Conservation (phyloP, 257 asterid species). For the Verbena officinalis region DNA sequence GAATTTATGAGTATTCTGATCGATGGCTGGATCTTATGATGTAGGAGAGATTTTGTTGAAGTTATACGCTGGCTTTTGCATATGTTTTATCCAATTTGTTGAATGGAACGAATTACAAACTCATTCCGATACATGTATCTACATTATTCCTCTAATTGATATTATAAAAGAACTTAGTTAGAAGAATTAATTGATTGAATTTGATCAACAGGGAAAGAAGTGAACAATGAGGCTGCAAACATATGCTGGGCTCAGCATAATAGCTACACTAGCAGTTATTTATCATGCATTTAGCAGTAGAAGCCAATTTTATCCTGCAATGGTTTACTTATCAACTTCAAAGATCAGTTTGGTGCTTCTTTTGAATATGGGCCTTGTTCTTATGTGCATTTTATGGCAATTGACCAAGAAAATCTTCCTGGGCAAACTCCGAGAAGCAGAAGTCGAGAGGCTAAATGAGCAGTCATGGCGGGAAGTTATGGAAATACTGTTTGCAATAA, state of each 20-base stretch:
- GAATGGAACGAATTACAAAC: not conserved
- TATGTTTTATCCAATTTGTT: constrained; percentile 3
- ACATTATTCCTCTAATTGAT: not conserved
- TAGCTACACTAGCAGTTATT: constrained; percentile 69
- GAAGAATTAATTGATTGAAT: constrained; percentile 26
- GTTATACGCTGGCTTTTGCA: constrained; percentile 6
- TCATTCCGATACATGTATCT: not conserved
- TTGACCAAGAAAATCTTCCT: constrained; percentile 87
- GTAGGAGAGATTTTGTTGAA: not conserved
- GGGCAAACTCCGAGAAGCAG: constrained; percentile 95
- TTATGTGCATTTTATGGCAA: constrained; percentile 93
- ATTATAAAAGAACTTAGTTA: not conserved
- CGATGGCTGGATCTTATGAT: constrained; percentile 16
- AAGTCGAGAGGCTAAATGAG: constrained; percentile 97
- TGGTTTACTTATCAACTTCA: constrained; percentile 88
- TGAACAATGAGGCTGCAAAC: constrained; percentile 87
- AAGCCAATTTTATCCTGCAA: constrained; percentile 95
- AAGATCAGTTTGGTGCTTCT: constrained; percentile 88
- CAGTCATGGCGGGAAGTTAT: constrained; percentile 97
- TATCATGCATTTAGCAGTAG: constrained; percentile 85
- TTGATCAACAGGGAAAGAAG: constrained; percentile 44
- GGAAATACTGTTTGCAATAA: constrained; percentile 95
- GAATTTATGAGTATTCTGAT: not conserved
- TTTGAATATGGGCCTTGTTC: constrained; percentile 83
- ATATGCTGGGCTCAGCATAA: constrained; percentile 71